These are phyloP conservation scores for Phytophthora tubulina DNA, from an alignment of 352 stramenopile species.

Conservation along the genomic window DNA sequence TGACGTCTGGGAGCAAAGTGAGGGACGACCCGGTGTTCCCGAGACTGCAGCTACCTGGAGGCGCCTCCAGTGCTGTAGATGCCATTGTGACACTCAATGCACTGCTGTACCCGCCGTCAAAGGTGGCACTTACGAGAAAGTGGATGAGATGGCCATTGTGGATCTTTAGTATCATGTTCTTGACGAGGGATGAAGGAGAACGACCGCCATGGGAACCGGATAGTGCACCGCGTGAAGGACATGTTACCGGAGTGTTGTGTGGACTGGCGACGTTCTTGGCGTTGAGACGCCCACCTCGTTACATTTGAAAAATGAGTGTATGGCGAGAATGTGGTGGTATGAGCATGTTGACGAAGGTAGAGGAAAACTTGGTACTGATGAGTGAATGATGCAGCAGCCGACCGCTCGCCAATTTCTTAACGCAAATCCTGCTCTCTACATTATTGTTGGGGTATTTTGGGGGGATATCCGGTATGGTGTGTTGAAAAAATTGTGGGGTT, in stretches of 20 bases:
- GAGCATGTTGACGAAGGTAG: background rate
- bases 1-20: conserved; percentile 5
- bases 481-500: too few relatives aligned
- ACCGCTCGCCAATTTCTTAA: too few relatives aligned
- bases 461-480: too few relatives aligned
- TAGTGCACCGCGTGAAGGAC: conserved; percentile 15
- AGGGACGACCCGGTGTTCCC: conserved; percentile 9
- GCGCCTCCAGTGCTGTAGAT: conserved; percentile 23
- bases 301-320: conserved; percentile 9
- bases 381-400: too few relatives aligned
- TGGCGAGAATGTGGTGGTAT: background rate
- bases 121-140: conserved; percentile 24
- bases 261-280: conserved; percentile 28
- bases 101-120: conserved; percentile 36
- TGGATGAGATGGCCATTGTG: conserved; percentile 37
- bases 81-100: conserved; percentile 39
- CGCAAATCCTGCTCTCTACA: too few relatives aligned
- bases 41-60: conserved; percentile 16
- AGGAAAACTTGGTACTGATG: background rate
- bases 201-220: conserved; percentile 9
- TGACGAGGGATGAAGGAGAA: conserved; percentile 29
- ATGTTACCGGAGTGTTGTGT: conserved; percentile 29
- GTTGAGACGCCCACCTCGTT: conserved; percentile 18
- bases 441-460: too few relatives aligned
- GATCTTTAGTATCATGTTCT: conserved; percentile 28